Conservation (phyloP, 2,329 filamentous ascomycete genomes). For the Claviceps spartinae region DNA sequence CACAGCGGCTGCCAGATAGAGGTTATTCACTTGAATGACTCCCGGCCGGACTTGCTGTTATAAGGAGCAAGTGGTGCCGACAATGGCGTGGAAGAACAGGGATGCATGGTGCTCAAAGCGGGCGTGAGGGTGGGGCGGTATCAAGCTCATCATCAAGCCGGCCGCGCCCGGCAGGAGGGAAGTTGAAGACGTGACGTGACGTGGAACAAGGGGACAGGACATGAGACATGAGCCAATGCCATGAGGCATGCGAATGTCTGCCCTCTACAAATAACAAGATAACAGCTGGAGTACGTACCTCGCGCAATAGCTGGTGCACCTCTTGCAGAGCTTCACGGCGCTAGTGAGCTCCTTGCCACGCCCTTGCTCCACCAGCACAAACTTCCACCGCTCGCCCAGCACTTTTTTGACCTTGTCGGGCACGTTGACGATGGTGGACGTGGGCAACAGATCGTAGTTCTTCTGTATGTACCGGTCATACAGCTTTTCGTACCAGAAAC, state of each 20-base stretch:
- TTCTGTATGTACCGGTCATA: conserved; percentile 98
- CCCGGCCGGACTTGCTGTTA: neutral
- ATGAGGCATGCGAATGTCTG: neutral
- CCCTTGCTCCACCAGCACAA: conserved; percentile 84
- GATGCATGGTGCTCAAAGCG: conserved; percentile 6
- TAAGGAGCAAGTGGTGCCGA: neutral
- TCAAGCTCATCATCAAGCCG: neutral
- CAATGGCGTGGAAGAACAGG: conserved; percentile 2
- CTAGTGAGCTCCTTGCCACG: conserved; percentile 91
- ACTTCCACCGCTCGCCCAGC: conserved; percentile 91
- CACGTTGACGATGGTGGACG: conserved; percentile 85
- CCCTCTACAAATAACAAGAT: neutral
- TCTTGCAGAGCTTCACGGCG: conserved; percentile 90
- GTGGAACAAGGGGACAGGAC: neutral
- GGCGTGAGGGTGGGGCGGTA: conserved; percentile 1
- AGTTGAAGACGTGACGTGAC: conserved; percentile 1
- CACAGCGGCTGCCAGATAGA: neutral
- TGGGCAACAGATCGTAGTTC: conserved; percentile 93
- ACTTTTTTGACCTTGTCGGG: conserved; percentile 91
- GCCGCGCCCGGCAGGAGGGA: conserved; percentile 1
- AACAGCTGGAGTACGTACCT: conserved; percentile 40
- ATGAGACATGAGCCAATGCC: neutral
- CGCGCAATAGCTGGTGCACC: conserved; percentile 81
- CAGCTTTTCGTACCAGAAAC: conserved; percentile 94
- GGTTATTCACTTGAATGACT: neutral